Base-by-base conservation (phyloP, 306 rosid species). In the Cicer pinnatifidum region DNA sequence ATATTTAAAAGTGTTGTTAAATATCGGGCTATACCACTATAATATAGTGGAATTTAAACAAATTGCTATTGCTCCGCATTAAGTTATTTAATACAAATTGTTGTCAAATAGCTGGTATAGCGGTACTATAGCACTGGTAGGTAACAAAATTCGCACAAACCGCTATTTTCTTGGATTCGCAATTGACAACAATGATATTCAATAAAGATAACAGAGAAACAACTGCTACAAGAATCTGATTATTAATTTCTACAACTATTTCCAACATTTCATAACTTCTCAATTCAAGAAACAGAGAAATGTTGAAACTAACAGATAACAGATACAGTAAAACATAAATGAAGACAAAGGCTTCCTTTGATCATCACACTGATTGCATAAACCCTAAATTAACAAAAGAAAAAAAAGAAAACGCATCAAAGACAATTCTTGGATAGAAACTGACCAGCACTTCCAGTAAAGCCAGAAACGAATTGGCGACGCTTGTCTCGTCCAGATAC, bases 381-480 rank as follows among this genome's bases (percentile, higher is more conserved):
- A 70, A 67, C 74, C 72, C 76, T 48, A 72, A 63, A 59, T 28
- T 7, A 9, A 15, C 37, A 19, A 51, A 12, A 52, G 15, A 52
- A 6, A 5, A 6, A 51, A 66, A 50, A 38, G 4, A 11, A 15
- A 68, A n/a, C 33, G 17, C 51, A 40, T 50, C 37, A 20, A 54
- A 20, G 12, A 61, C 35, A 60, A 54, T 0, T 19, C 9, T 46
- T 46, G 39, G 48, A 51, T 5, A 7, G 72, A 78, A 51, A 84
- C 89, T 54, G 20, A 95, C 99, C 99, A 39, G 99, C 96, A 81
- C 99, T 95, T 83, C 99, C 99, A 11, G 84, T 77, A 89, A 95
- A 95, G 75, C 97, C 99, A 5, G 99, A 95, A 79, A 95, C 89
- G 52, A 95, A 95, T 69, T 77, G 72, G 11, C 99, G 99, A 54